phyloP scores from a whole-genome alignment of 352 stramenopile species.

The Globisporangium middletonii region DNA sequence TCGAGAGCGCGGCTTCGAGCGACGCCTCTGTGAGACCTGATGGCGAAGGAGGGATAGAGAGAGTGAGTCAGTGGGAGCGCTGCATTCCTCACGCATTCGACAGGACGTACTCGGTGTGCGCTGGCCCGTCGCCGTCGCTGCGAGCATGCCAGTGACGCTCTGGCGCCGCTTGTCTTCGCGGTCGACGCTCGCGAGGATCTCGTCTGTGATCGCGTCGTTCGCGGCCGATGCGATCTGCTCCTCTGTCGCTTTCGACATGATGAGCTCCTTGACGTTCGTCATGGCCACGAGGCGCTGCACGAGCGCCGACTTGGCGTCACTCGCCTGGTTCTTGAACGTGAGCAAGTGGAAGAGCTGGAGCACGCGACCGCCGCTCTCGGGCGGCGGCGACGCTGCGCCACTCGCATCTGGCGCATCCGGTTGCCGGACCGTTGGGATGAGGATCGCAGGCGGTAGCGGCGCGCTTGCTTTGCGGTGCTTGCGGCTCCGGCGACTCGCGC shows the following conservation, averaged over 20 bases:
- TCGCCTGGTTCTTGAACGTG: slow-evolving; percentile 53
- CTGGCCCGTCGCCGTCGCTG: neutral
- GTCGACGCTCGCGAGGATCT: slow-evolving; percentile 63
- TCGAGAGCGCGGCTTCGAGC: neutral
- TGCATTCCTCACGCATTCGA: neutral
- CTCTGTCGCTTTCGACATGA: slow-evolving; percentile 57
- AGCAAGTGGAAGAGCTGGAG: slow-evolving; percentile 56
- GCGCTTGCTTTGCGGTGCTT: slow-evolving; percentile 5
- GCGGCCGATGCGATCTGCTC: slow-evolving; percentile 64
- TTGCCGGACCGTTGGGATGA: neutral
- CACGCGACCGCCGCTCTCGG: slow-evolving; percentile 26
- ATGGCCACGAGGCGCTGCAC: slow-evolving; percentile 49
- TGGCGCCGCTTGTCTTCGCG: slow-evolving; percentile 41
- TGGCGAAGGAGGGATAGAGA: no score
- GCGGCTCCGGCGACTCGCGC: neutral
- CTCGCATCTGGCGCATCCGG: neutral
- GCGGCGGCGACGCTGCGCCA: neutral
- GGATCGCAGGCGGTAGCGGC: slow-evolving; percentile 5
- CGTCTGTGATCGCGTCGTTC: slow-evolving; percentile 69
- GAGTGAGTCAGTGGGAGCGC: no score
- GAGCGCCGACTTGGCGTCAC: slow-evolving; percentile 42
- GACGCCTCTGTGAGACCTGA: neutral
- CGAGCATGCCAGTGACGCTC: slow-evolving; percentile 16
- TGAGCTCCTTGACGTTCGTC: slow-evolving; percentile 49
- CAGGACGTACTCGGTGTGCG: slow-evolving; percentile 4